phyloP scores from a whole-genome alignment of 768 basidiomycete genomes.

The Mycena vulgaris region DNA sequence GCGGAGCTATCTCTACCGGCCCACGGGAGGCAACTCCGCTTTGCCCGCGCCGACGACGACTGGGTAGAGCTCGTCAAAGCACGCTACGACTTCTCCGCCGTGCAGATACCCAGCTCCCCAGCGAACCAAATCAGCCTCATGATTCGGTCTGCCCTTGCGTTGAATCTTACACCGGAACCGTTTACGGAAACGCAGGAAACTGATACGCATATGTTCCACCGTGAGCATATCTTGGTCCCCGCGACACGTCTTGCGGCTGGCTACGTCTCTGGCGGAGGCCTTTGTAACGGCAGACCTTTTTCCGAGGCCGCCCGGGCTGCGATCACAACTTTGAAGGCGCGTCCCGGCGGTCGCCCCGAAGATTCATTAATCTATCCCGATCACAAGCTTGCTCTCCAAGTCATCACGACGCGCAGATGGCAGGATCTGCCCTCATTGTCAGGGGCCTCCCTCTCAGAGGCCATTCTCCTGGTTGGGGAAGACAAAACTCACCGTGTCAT shows the following conservation, averaged over 20 bases:
- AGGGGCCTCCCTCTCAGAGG: too few species aligned
- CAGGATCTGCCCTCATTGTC: not conserved
- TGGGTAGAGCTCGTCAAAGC: slow-evolving; percentile 5
- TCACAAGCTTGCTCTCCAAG: not conserved
- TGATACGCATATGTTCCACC: slow-evolving; percentile 7
- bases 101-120: not conserved
- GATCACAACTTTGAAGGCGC: not conserved
- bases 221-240: not conserved
- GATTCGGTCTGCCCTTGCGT: not conserved
- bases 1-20: not conserved
- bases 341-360: slow-evolving; percentile 1
- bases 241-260: not conserved
- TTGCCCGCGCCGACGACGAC: not conserved
- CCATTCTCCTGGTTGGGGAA: not conserved
- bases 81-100: slow-evolving; percentile 10
- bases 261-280: not conserved
- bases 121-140: not conserved
- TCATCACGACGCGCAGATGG: not conserved
- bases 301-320: not conserved
- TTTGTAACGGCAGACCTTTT: not conserved
- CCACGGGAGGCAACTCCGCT: not conserved
- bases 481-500: slow-evolving; percentile 17
- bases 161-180: not conserved
- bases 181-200: not conserved
- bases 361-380: not conserved